A percentile compares a stretch with the other conserved stretches of the same genome.
Conservation (phyloP, 2,329 filamentous ascomycete species). For the Phaeosphaeriaceae sp. region DNA sequence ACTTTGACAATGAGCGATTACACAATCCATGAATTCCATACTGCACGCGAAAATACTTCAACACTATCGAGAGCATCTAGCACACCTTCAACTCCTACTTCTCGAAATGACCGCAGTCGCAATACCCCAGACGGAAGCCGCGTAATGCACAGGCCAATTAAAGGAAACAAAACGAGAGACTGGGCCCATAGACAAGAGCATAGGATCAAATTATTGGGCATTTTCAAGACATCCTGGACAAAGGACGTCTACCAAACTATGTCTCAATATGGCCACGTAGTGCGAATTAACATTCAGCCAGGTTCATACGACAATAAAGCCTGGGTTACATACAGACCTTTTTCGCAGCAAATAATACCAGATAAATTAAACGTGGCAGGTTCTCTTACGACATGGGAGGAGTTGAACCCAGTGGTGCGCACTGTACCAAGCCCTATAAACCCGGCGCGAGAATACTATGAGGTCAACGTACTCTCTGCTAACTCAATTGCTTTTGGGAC, state of each 20-base stretch:
- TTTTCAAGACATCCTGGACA: conserved; percentile 26
- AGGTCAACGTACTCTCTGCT: conserved; percentile 41
- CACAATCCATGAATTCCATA: conserved; percentile 24
- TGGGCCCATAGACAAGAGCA: conserved; percentile 30
- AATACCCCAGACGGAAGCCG: conserved; percentile 2
- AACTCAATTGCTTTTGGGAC: conserved; percentile 67
- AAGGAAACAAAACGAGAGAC: conserved; percentile 4
- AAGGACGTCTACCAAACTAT: conserved; percentile 30
- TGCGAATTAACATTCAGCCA: conserved; percentile 35
- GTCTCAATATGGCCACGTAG: conserved; percentile 32
- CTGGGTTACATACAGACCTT: conserved; percentile 34
- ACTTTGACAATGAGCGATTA: conserved; percentile 17
- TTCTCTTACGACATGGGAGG: conserved; percentile 10
- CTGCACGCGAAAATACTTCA: not conserved
- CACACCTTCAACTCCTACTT: not conserved
- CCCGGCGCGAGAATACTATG: conserved; percentile 27
- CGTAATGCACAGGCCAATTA: conserved; percentile 1
- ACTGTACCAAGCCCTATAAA: conserved; percentile 32
- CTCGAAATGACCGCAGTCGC: not conserved
- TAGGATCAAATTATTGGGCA: conserved; percentile 25
- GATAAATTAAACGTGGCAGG: conserved; percentile 10
- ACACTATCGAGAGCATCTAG: not conserved
- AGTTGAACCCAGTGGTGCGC: not conserved
- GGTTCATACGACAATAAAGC: conserved; percentile 16
- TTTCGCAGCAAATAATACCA: conserved; percentile 12